Base-by-base conservation (phyloP, 768 basidiomycete genomes). In the Amanita rimosa region DNA sequence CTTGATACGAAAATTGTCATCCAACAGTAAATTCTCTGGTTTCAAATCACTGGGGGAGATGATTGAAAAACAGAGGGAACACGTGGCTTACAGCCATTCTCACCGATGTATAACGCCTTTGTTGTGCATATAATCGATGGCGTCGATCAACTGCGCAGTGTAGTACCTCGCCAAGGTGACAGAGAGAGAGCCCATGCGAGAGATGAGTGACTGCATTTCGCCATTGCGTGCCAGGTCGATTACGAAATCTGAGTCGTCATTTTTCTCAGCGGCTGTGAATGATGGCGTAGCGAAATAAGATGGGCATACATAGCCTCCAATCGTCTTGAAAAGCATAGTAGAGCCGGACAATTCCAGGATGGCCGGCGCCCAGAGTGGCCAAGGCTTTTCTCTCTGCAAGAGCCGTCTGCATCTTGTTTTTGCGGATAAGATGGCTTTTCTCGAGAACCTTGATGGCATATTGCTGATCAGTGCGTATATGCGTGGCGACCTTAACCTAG, bases 21-120 rank as follows among this genome's bases (percentile, higher is more conserved):
- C 92, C n/a, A 99, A 72, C 7, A 99, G 72, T 26, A 98, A 72
- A 61, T 97, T 97, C 64, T 87, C 86, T 8, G 86, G 86, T 61
- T 89, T 88, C 27, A 89, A 71, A 60, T 89, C 85, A 49, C 81
- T 82, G 62, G 14, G 17, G 7, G 14, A 24, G 26, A 11, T 51
- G 29, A 11, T 26, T 35, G 37, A 38, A 16, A 41, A 39, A 39
- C 1, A 1, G 2, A 7, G 31, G 38, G 51, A 46, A 14, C 21
- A 5, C 51, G 48, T 48, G 36, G 51, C 44, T 21, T 29, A 29
- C 21, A 46, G 14, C 22, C 22, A 35, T 36, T 35, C 66, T 35
- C 43, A 80, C 72, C 95, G 83, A 60, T 99, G 96, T 39, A 94
- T 82, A 46, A 99, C 82, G 4, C 87, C 87, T 56, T 84, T 85